Evolutionary conservation across 495 filamentous ascomycete genomes (phyloP).

Genomic region (Friedmanniomyces endolithicus): DNA sequence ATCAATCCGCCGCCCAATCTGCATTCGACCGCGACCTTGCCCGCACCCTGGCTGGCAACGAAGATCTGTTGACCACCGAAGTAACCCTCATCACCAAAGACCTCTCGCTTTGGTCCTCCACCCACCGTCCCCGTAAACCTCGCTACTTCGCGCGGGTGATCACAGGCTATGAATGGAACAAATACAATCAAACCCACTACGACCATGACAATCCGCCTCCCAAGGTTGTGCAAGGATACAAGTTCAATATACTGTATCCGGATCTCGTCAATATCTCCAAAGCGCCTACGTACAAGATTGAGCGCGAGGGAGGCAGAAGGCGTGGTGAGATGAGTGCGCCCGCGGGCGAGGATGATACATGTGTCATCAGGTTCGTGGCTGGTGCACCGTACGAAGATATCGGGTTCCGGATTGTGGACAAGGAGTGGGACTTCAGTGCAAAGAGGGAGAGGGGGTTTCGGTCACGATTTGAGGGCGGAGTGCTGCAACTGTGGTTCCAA

Average conservation of each 20-base stretch:
- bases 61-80: conserved; percentile 91
- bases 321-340: conserved; percentile 84
- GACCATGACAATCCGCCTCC: conserved; percentile 97
- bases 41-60: conserved; percentile 79
- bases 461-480: conserved; percentile 97
- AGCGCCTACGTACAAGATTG: conserved; percentile 88
- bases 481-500: conserved; percentile 94
- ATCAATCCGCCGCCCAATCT: conserved; percentile 61
- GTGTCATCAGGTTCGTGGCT: conserved; percentile 88
- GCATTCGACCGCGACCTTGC: conserved; percentile 89
- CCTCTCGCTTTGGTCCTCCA: conserved; percentile 73
- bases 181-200: conserved; percentile 99
- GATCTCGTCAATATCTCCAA: conserved; percentile 94
- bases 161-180: conserved; percentile 99
- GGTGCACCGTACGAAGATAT: conserved; percentile 95
- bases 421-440: conserved; percentile 97
- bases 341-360: conserved; percentile 96
- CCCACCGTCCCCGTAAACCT: conserved; percentile 85
- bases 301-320: conserved; percentile 78
- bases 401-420: conserved; percentile 94
- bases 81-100: conserved; percentile 56
- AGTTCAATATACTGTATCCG: conserved; percentile 99
- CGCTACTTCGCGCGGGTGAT: conserved; percentile 96
- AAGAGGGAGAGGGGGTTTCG: conserved; percentile 91
- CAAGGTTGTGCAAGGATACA: conserved; percentile 96